These are phyloP conservation scores for Leccinum pellstonianum DNA, from an alignment of 768 basidiomycete genomes.

Conservation along the genomic window DNA sequence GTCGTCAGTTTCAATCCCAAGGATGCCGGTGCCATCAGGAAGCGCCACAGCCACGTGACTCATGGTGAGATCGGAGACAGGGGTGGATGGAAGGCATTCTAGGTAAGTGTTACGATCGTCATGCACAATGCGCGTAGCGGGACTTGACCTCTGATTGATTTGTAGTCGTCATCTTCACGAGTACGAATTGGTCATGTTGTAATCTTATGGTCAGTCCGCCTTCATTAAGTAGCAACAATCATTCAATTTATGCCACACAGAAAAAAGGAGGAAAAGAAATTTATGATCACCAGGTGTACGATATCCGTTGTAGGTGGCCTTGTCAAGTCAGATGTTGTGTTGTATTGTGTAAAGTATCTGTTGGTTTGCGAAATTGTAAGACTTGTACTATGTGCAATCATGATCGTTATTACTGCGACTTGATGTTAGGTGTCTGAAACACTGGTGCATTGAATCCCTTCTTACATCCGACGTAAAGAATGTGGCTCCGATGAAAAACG, in stretches of 20 bases:
- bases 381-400: neutral
- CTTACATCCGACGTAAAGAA: neutral
- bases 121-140: neutral
- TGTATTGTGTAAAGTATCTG: neutral
- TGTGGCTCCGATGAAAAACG: no score
- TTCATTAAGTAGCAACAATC: neutral
- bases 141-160: neutral
- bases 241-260: no score
- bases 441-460: neutral
- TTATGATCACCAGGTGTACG: neutral
- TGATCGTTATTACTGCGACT: neutral
- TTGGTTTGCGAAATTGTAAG: neutral
- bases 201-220: neutral
- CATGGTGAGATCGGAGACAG: slow-evolving; percentile 4
- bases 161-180: neutral
- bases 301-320: neutral
- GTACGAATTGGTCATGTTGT: neutral
- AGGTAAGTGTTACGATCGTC: neutral
- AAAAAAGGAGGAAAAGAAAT: neutral
- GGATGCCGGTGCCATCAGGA: neutral
- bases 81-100: slow-evolving; percentile 2
- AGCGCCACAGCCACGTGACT: neutral
- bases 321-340: neutral
- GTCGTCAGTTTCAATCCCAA: neutral
- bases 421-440: neutral